Evolutionary conservation across 306 rosid genomes (phyloP).

Genomic region (Albizia julibrissin): DNA sequence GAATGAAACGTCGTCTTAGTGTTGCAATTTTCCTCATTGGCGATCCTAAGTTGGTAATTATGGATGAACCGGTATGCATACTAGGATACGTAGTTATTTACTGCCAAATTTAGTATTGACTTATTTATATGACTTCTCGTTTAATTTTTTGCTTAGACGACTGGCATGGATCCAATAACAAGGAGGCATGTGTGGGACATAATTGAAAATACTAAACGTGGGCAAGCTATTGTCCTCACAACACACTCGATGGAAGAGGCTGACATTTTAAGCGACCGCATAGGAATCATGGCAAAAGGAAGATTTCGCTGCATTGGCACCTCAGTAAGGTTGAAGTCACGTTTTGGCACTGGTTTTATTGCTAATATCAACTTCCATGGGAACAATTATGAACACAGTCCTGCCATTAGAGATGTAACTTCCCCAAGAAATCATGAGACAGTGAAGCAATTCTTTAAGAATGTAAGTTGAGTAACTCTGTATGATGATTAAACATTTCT

Average conservation of each 20-base stretch:
- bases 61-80: constrained; percentile 83
- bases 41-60: constrained; percentile 76
- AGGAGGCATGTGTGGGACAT: constrained; percentile 96
- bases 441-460: constrained; percentile 75
- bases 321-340: constrained; percentile 77
- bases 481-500: constrained; percentile 18
- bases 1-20: constrained; percentile 93
- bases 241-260: constrained; percentile 99
- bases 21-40: constrained; percentile 92
- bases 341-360: constrained; percentile 80
- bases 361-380: constrained; percentile 62
- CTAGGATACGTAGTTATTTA: neutral
- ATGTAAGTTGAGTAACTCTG: constrained; percentile 50
- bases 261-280: constrained; percentile 81
- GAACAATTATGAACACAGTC: constrained; percentile 41
- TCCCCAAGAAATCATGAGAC: constrained; percentile 46
- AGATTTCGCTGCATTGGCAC: constrained; percentile 88
- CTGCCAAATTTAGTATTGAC: constrained; percentile 19
- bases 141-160: constrained; percentile 52
- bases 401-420: constrained; percentile 42
- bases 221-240: constrained; percentile 80
- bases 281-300: constrained; percentile 95
- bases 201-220: constrained; percentile 80
- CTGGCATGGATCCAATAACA: constrained; percentile 96
- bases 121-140: constrained; percentile 24